Evolutionary conservation across 768 basidiomycete genomes (phyloP).

Genomic region (Crepidotus variabilis): DNA sequence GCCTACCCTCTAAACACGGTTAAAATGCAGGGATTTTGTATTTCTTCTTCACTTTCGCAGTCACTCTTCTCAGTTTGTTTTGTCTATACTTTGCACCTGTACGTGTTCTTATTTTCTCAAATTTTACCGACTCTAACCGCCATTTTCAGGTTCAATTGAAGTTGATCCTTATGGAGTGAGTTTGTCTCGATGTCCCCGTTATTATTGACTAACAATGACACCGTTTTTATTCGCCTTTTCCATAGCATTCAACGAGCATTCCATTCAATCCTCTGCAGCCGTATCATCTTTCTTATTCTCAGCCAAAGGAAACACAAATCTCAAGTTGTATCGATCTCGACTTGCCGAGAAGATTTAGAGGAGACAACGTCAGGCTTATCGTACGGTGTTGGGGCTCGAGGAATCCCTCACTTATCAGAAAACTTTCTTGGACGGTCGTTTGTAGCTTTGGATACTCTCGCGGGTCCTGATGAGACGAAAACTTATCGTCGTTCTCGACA

Average conservation of each 20-base stretch:
- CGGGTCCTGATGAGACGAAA: no score
- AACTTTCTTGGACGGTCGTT: no score
- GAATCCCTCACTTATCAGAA: no score
- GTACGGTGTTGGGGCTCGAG: neutral
- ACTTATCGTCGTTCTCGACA: no score
- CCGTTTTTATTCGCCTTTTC: neutral
- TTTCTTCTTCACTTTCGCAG: neutral
- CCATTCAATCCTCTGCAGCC: neutral
- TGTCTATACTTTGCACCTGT: neutral
- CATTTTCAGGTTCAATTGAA: neutral
- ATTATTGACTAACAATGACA: no score
- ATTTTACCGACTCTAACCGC: neutral
- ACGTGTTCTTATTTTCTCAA: neutral
- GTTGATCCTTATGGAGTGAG: neutral
- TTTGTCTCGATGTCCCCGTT: no score
- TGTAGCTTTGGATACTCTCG: no score
- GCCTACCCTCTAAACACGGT: neutral
- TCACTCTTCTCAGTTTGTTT: neutral
- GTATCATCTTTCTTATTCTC: neutral
- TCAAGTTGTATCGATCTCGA: neutral
- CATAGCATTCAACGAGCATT: neutral
- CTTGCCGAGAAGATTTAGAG: neutral
- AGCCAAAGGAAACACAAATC: neutral
- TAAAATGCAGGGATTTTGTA: neutral
- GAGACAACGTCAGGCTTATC: neutral